phyloP scores from a whole-genome alignment of 495 filamentous ascomycete species.

The Ramalina peruviana region DNA sequence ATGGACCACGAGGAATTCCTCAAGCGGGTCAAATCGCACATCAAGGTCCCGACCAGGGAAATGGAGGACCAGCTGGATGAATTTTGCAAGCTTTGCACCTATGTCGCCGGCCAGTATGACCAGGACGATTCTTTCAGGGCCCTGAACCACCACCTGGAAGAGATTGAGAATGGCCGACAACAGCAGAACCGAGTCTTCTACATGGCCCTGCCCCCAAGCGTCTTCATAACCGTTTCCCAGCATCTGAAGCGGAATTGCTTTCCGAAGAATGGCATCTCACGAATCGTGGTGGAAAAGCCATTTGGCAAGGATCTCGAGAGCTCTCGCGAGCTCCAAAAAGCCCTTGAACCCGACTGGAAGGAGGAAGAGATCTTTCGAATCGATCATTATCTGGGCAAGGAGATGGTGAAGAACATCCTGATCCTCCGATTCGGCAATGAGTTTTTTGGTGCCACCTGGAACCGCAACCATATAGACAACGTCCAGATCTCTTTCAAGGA shows the following conservation, averaged over 20 bases:
- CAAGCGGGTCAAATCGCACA: conserved; percentile 87
- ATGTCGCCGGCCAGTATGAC: conserved; percentile 94
- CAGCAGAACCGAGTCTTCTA: conserved; percentile 94
- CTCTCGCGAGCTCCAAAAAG: conserved; percentile 89
- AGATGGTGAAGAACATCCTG: conserved; percentile 99
- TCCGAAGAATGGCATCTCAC: conserved; percentile 71
- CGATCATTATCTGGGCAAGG: conserved; percentile 98
- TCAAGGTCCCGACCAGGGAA: conserved; percentile 97
- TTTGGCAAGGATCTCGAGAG: conserved; percentile 94
- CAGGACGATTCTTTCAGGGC: conserved; percentile 86
- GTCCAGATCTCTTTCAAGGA: conserved; percentile 98
- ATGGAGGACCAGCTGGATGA: conserved; percentile 86
- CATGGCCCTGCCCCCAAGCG: conserved; percentile 96
- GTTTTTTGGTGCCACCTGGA: conserved; percentile 98
- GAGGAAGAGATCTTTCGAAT: conserved; percentile 99
- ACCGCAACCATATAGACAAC: conserved; percentile 98
- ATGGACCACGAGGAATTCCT: conserved; percentile 97
- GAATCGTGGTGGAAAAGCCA: conserved; percentile 98
- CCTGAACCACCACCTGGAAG: conserved; percentile 78
- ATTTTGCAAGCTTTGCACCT: conserved; percentile 79
- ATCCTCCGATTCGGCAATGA: conserved; percentile 98
- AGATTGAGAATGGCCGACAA: conserved; percentile 66
- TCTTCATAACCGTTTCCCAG: conserved; percentile 94
- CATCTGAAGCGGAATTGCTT: conserved; percentile 97
- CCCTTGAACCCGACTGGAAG: conserved; percentile 94